Evolutionary conservation across 1,284 basidiomycete species (phyloP).

Genomic region (Xerocomus amazonicus): DNA sequence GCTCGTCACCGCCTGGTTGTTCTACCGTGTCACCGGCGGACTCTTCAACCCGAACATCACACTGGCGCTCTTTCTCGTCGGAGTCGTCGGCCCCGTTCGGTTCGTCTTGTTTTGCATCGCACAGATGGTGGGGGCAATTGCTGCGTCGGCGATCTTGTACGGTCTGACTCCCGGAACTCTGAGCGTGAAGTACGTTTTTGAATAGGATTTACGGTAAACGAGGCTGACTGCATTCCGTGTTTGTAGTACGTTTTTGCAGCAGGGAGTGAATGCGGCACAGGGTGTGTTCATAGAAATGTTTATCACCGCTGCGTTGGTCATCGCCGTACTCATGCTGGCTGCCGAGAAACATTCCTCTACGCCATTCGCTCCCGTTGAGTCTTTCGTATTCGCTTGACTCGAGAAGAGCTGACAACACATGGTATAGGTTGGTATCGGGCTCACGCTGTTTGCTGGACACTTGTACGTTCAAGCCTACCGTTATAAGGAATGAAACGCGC

Average conservation of each 20-base stretch:
- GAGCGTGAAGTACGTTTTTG: conserved; percentile 47
- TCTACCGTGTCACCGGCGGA: conserved; percentile 70
- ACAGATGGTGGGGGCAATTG: conserved; percentile 61
- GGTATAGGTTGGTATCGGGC: conserved; percentile 63
- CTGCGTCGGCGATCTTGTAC: conserved; percentile 57
- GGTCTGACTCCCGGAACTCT: conserved; percentile 59
- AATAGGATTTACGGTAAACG: conserved; percentile 1
- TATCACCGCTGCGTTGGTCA: conserved; percentile 53
- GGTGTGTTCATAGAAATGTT: conserved; percentile 76
- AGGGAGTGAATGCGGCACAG: conserved; percentile 47
- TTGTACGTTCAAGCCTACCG: conserved; percentile 41
- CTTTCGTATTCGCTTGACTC: neutral
- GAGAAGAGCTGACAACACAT: neutral
- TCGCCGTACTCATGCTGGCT: conserved; percentile 65
- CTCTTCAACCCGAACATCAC: conserved; percentile 72
- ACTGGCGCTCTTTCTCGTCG: conserved; percentile 57
- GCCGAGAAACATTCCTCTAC: conserved; percentile 68
- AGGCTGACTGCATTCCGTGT: conserved; percentile 5
- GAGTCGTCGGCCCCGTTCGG: conserved; percentile 56
- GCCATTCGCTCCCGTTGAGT: conserved; percentile 62
- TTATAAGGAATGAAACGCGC: neutral
- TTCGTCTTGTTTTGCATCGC: conserved; percentile 62
- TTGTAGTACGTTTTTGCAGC: conserved; percentile 43
- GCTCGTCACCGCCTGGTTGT: conserved; percentile 68
- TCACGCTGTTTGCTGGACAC: conserved; percentile 65